Evolutionary conservation across 805 yeast genomes (phyloP).

Genomic region (Candida hungchunana): DNA sequence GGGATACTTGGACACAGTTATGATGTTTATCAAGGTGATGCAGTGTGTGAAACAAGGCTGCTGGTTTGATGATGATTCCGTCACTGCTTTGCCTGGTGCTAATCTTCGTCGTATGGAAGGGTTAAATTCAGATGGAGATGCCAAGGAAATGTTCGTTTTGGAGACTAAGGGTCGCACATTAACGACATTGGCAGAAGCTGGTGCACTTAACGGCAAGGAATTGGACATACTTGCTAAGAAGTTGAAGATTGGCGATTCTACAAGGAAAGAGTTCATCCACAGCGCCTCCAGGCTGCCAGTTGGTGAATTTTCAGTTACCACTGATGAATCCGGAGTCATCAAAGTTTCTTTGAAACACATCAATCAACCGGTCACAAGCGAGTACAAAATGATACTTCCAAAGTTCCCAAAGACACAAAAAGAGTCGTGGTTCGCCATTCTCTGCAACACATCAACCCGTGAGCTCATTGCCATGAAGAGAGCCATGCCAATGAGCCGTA

Average conservation of each 20-base stretch:
- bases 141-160: slow-evolving; percentile 7
- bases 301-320: slow-evolving; percentile 44
- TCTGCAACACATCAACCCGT: slow-evolving; percentile 44
- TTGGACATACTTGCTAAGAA: slow-evolving; percentile 29
- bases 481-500: slow-evolving; percentile 52
- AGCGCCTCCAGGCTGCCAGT: slow-evolving; percentile 60
- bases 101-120: slow-evolving; percentile 20
- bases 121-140: slow-evolving; percentile 18
- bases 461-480: slow-evolving; percentile 69
- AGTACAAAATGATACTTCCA: slow-evolving; percentile 69
- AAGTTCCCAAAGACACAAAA: slow-evolving; percentile 86
- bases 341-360: slow-evolving; percentile 48
- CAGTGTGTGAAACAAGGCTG: slow-evolving; percentile 83
- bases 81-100: slow-evolving; percentile 32
- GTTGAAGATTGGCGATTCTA: slow-evolving; percentile 38
- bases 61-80: slow-evolving; percentile 80
- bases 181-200: too few species aligned
- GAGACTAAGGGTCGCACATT: too few species aligned
- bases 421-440: slow-evolving; percentile 86
- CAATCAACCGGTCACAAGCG: slow-evolving; percentile 43
- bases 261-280: slow-evolving; percentile 44
- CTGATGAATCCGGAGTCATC: too few species aligned
- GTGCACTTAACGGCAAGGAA: slow-evolving; percentile 36
- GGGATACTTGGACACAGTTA: slow-evolving; percentile 62
- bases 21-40: slow-evolving; percentile 65